A percentile compares a stretch with the other conserved stretches of the same genome.
Conservation (phyloP, 768 basidiomycete genomes). For the Termitomyces sp. region DNA sequence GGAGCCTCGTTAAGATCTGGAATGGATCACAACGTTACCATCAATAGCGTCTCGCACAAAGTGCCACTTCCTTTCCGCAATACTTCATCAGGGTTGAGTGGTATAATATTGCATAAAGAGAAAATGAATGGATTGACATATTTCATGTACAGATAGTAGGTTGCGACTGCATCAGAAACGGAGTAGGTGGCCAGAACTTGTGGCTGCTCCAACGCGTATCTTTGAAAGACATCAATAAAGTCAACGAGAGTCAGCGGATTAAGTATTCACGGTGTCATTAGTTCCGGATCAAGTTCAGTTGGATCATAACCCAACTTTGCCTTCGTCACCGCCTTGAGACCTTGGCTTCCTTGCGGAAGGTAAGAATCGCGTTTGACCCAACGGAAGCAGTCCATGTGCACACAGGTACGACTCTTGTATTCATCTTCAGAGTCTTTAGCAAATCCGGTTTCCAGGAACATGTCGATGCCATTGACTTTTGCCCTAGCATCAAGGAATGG, state of each 20-base stretch:
- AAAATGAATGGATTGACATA: constrained; percentile 99
- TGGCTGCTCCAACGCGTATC: constrained; percentile 95
- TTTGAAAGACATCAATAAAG: constrained; percentile 23
- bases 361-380: constrained; percentile 99
- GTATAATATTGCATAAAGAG: constrained; percentile 98
- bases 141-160: constrained; percentile 99
- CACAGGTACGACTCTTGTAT: constrained; percentile 88
- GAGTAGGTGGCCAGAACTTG: constrained; percentile 95
- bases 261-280: constrained; percentile 92
- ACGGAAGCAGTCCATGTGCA: constrained; percentile 98
- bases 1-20: not conserved
- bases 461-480: constrained; percentile 87
- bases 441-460: constrained; percentile 95
- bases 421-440: constrained; percentile 89
- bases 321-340: constrained; percentile 95
- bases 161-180: constrained; percentile 99
- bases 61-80: constrained; percentile 95
- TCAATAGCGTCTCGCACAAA: constrained; percentile 93
- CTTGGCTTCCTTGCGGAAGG: constrained; percentile 96
- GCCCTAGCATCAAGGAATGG: constrained; percentile 89
- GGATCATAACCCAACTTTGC: constrained; percentile 96
- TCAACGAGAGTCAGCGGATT: not conserved
- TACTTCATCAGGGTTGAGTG: constrained; percentile 94
- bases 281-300: constrained; percentile 94
- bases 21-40: constrained; percentile 55